These are phyloP conservation scores for Suaeda aralocaspica DNA, from an alignment of 148 eudicot genomes.

Conservation along the genomic window DNA sequence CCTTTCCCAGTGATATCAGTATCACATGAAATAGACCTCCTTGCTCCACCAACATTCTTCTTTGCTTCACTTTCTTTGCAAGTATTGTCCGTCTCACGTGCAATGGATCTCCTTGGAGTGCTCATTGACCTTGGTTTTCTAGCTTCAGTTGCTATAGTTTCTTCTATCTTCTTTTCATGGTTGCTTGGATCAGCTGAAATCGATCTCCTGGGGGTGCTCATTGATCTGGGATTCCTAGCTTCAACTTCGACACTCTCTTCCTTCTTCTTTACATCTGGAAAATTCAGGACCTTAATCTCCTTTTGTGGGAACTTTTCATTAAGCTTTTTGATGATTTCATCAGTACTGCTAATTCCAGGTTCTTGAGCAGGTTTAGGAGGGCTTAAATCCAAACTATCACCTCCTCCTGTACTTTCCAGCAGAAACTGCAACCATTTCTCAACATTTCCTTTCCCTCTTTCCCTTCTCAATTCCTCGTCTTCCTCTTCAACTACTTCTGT, in stretches of 20 bases:
- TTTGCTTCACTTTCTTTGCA: slow-evolving; percentile 16
- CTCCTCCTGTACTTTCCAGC: slow-evolving; percentile 40
- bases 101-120: slow-evolving; percentile 40
- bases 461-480: slow-evolving; percentile 74
- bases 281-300: slow-evolving; percentile 27
- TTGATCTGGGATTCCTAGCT: slow-evolving; percentile 24
- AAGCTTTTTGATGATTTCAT: slow-evolving; percentile 46
- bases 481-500: slow-evolving; percentile 51
- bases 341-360: slow-evolving; percentile 32
- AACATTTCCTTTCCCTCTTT: slow-evolving; percentile 76
- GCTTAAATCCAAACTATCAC: slow-evolving; percentile 15
- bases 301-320: slow-evolving; percentile 52
- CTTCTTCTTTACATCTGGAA: slow-evolving; percentile 20
- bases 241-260: slow-evolving; percentile 24
- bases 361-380: slow-evolving; percentile 25
- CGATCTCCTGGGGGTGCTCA: slow-evolving; percentile 41
- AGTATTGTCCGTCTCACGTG: slow-evolving; percentile 18
- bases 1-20: slow-evolving; percentile 15
- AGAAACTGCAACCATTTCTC: slow-evolving; percentile 91
- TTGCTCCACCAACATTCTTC: slow-evolving; percentile 42
- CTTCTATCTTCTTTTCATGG: slow-evolving; percentile 16
- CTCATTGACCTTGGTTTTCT: slow-evolving; percentile 26
- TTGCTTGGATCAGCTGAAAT: slow-evolving; percentile 9
- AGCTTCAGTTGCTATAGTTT: slow-evolving; percentile 22
- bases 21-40: slow-evolving; percentile 32